Evolutionary conservation across 1,284 basidiomycete species (phyloP).

Genomic region (Ceratobasidium sp.): DNA sequence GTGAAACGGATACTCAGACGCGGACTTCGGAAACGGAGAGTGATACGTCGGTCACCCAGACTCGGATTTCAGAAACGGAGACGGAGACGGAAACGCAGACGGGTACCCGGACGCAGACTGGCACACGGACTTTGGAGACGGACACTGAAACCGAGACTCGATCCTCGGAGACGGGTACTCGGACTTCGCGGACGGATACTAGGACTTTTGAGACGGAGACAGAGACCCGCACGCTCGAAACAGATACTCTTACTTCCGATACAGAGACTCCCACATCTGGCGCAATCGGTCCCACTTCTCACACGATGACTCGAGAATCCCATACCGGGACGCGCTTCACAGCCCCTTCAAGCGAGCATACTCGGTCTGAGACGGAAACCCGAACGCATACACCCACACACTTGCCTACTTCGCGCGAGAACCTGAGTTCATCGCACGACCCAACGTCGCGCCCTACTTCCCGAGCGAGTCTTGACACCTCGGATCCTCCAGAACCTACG

Average conservation of each 20-base stretch:
- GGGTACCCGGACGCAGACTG: no score
- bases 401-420: not conserved
- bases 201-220: no score
- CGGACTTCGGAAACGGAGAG: no score
- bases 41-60: no score
- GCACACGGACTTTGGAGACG: no score
- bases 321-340: not conserved
- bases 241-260: not conserved
- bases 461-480: not conserved
- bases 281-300: not conserved
- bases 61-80: no score
- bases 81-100: no score
- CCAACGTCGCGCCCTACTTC: not conserved
- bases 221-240: not conserved
- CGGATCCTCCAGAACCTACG: not conserved
- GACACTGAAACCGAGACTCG: no score
- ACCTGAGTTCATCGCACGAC: not conserved
- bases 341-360: not conserved
- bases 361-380: not conserved
- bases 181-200: no score
- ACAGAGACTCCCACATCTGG: not conserved
- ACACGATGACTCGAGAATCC: not conserved
- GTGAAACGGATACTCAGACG: no score
- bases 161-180: no score
- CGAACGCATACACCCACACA: constrained; percentile 11